Percentiles rank a stretch among this genome's conserved stretches.
Evolutionary conservation across 345 rosid species (phyloP).

Genomic region (Zanthoxylum bungeanum): DNA sequence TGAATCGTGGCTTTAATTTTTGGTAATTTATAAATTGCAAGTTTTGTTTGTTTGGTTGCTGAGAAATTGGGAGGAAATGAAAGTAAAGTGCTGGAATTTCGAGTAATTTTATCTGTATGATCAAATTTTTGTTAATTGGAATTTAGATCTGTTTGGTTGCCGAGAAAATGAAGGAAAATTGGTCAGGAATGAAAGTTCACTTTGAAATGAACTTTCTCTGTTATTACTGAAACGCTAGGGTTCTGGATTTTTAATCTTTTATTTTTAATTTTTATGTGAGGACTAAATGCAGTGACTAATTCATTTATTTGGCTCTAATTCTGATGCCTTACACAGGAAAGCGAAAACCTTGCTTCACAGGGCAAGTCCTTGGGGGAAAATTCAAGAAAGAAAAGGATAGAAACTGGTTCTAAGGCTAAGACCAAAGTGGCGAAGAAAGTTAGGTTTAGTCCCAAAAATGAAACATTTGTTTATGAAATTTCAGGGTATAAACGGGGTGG

Average conservation of each 20-base stretch:
- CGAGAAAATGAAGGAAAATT: background rate
- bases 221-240: background rate
- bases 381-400: constrained; percentile 3
- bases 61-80: background rate
- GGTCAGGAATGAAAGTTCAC: background rate
- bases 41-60: background rate
- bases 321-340: constrained; percentile 16
- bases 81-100: background rate
- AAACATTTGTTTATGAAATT: constrained; percentile 38
- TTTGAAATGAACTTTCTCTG: background rate
- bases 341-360: constrained; percentile 7
- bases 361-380: background rate
- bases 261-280: background rate
- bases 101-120: too few species aligned
- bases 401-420: constrained; percentile 8
- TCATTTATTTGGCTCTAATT: background rate
- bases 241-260: background rate
- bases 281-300: background rate
- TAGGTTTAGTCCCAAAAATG: constrained; percentile 50
- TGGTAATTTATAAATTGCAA: background rate
- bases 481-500: constrained; percentile 25
- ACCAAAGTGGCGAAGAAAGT: constrained; percentile 43
- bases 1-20: background rate
- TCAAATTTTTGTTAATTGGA: background rate
- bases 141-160: background rate